Conservation (phyloP, 179 eudicot species). For the Patellifolia procumbens region DNA sequence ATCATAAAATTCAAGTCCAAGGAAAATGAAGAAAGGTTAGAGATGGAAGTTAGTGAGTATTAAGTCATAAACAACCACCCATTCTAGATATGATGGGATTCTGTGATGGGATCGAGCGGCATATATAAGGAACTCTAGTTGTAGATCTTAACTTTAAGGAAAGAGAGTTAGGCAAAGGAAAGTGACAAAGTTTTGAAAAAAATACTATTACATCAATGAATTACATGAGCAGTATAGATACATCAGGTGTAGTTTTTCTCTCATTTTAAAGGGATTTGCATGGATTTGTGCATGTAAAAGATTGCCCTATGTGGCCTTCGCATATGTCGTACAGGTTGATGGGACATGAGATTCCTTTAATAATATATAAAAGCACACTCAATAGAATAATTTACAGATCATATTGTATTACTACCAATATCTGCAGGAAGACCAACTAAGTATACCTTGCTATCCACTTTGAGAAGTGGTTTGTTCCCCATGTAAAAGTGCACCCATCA, state of each 20-base stretch:
- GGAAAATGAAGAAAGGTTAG: background rate
- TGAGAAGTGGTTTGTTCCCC: slow-evolving; percentile 95
- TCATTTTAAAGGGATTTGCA: background rate
- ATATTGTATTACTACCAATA: background rate
- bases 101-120: background rate
- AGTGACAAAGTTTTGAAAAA: background rate
- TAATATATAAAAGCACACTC: background rate
- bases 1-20: background rate
- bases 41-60: background rate
- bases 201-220: background rate
- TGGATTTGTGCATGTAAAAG: background rate
- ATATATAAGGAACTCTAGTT: background rate
- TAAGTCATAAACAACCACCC: background rate
- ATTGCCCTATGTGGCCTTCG: background rate
- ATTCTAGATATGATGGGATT: background rate
- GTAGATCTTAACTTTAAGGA: background rate
- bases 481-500: slow-evolving; percentile 99
- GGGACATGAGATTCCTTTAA: background rate
- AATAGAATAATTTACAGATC: background rate
- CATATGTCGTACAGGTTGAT: background rate
- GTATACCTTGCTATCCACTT: slow-evolving; percentile 98
- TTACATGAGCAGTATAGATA: no score
- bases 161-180: background rate
- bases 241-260: background rate
- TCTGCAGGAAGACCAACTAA: background rate